Conservation (phyloP, 108 stramenopile genomes). For the Conticribra guillardii region DNA sequence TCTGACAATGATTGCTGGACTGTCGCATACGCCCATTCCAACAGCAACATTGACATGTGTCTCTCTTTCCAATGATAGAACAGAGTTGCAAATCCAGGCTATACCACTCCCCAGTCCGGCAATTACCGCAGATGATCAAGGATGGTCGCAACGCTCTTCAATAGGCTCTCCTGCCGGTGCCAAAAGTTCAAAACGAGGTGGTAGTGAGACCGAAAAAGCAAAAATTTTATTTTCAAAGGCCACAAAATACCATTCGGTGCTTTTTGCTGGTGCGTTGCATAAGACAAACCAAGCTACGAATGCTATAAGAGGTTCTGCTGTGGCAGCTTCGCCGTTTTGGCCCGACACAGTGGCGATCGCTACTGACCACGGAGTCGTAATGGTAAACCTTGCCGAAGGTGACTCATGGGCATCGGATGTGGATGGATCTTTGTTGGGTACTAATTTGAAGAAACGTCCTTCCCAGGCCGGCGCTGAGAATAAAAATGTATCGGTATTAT, state of each 20-base stretch:
- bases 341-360: constrained; percentile 33
- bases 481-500: not conserved
- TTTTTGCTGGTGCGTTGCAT: constrained; percentile 11
- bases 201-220: constrained; percentile 18
- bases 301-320: constrained; percentile 8
- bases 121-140: constrained; percentile 10
- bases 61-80: constrained; percentile 37
- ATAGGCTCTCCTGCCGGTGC: constrained; percentile 4
- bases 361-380: constrained; percentile 37
- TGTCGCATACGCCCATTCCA: constrained; percentile 16
- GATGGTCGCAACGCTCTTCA: constrained; percentile 4
- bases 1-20: constrained; percentile 21
- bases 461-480: not conserved
- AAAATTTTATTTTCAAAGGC: constrained; percentile 26
- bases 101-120: constrained; percentile 30
- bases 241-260: constrained; percentile 12
- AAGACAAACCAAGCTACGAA: not conserved
- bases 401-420: constrained; percentile 13
- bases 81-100: constrained; percentile 34
- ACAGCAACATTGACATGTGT: constrained; percentile 32
- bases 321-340: constrained; percentile 22
- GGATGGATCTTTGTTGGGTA: constrained; percentile 3
- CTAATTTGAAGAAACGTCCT: not conserved
- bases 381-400: constrained; percentile 26
- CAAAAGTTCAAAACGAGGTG: not conserved